Evolutionary conservation across 1,284 basidiomycete species (phyloP).

Genomic region (Fomitopsis betulina): DNA sequence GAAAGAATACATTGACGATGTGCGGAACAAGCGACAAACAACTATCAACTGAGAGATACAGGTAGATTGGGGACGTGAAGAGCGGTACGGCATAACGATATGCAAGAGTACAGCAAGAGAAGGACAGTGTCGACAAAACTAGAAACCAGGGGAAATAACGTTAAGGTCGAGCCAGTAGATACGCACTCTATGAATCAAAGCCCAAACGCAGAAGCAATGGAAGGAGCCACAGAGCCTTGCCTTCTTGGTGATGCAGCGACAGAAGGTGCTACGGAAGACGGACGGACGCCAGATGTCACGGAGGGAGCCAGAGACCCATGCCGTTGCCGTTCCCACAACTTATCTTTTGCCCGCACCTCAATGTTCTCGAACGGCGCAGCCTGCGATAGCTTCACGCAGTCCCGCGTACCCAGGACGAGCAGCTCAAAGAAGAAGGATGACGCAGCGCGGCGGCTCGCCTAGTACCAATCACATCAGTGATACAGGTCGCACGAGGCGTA

Average conservation of each 20-base stretch:
- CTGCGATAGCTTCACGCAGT: constrained; percentile 83
- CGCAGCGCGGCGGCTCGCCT: constrained; percentile 89
- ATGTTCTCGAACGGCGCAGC: constrained; percentile 80
- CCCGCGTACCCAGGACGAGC: constrained; percentile 89
- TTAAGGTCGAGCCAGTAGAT: not conserved
- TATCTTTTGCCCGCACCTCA: constrained; percentile 76
- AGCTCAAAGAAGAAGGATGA: constrained; percentile 98
- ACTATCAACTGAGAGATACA: not conserved
- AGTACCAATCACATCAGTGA: constrained; percentile 7
- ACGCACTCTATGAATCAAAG: constrained; percentile 15
- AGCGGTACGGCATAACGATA: not conserved
- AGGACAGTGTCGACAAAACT: not conserved
- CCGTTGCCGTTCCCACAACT: constrained; percentile 73
- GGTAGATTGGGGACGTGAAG: not conserved
- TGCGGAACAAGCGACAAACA: not conserved
- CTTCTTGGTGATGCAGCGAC: constrained; percentile 14
- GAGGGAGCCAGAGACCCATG: constrained; percentile 44
- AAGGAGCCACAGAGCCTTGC: constrained; percentile 25
- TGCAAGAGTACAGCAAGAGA: not conserved
- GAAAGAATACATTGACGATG: not conserved
- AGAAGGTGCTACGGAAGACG: constrained; percentile 13
- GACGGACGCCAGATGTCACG: constrained; percentile 15
- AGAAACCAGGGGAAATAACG: not conserved
- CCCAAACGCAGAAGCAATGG: constrained; percentile 32
- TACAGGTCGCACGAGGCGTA: not conserved